These are phyloP conservation scores for Plasmodium inui DNA, from an alignment of 169 alveolate species.

Conservation along the genomic window DNA sequence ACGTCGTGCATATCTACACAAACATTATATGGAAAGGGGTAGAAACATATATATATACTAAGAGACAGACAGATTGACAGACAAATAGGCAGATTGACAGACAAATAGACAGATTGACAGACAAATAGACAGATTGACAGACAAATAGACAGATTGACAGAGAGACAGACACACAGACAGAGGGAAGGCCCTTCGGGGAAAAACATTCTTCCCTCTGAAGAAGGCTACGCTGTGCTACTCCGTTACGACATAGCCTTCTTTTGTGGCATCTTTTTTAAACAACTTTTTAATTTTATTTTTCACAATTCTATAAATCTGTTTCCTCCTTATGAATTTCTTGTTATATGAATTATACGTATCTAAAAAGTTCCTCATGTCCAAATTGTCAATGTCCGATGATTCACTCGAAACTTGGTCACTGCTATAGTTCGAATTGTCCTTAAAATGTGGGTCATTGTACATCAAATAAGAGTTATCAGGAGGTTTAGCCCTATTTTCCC, in stretches of 20 bases:
- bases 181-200: neutral
- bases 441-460: neutral
- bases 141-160: too few relatives aligned
- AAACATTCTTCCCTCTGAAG: neutral
- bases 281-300: neutral
- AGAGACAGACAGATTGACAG: too few relatives aligned
- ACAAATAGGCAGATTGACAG: too few relatives aligned
- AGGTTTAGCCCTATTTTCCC: neutral
- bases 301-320: conserved; percentile 1
- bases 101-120: neutral
- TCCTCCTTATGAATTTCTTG: conserved; percentile 12
- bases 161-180: neutral
- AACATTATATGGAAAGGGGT: neutral
- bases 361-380: conserved; percentile 48
- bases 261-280: neutral
- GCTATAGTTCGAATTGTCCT: neutral
- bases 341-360: conserved; percentile 33
- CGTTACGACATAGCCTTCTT: neutral
- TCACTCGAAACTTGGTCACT: conserved; percentile 24
- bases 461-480: neutral
- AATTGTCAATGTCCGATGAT: conserved; percentile 56
- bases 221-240: neutral
- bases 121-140: too few relatives aligned
- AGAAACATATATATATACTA: neutral
- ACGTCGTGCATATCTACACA: neutral